Evolutionary conservation across 1,284 basidiomycete genomes (phyloP), one percentile per base, ranked within the genome.

Genomic region (Microstroma glucosiphilum): DNA sequence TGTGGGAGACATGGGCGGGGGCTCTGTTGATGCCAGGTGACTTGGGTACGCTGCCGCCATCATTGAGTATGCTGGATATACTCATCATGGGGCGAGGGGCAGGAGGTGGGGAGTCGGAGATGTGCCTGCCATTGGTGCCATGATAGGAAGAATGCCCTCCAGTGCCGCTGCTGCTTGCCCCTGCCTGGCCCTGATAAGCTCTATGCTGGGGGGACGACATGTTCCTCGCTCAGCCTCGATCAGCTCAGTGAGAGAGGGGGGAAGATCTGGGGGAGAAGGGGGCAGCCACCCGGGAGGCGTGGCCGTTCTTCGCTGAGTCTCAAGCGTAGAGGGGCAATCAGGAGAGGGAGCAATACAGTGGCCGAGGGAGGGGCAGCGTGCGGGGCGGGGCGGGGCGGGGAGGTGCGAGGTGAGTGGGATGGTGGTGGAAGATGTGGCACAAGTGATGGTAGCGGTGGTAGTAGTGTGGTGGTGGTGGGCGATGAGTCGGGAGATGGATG

Each of bases 51-150:
- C 30, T 37, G 30, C 21, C 51, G 19, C 51, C 51, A 13, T 54
- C 51, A 13, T 54, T 54, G 51, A 54, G 51, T 19, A 54, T 54
- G 51, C 51, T 54, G 13, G 51, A 54, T 17, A 54, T 54, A 13
- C 46, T 57, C 37, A 46, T 43, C 40, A n/a, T 48, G 19, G 41
- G 42, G 23, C 41, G 51, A 19, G 51, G 25, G 2, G 51, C 21
- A 21, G 43, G 43, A 17, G 43, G 21, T 48, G 43, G 43, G 3
- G 43, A n/a, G 43, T 37, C 30, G 30, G 30, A 37, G 30, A 37
- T 9, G 30, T 37, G 30, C 30, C 30, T 37, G 3, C 30, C 30
- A 37, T 37, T 37, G 30, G 30, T 37, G 30, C 30, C 30, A 37
- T 37, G 30, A 37, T 37, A 37, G 30, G 30, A 37, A 37, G 30